Evolutionary conservation across 495 filamentous ascomycete genomes (phyloP), one percentile per base, ranked within the genome.

Genomic region (Apiosordaria backusii): DNA sequence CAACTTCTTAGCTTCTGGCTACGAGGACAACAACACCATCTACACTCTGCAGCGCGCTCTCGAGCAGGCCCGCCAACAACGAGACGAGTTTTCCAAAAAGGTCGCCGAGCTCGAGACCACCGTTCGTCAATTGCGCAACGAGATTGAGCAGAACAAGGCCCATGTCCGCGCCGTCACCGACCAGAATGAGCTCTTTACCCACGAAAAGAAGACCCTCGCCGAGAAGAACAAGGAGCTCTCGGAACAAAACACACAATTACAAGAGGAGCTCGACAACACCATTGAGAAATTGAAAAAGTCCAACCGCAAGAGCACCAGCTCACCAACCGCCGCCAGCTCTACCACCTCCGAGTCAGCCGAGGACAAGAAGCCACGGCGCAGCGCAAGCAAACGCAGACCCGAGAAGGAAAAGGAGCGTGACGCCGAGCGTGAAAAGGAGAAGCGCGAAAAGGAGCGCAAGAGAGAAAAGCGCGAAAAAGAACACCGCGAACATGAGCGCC

Each of bases 181-280:
- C 74, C 92, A 92, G 1, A 90, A 96, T 61, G 91, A 97, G 71
- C 18, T 68, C 24, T 61, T 74, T 26, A 63, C 65, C 0, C 62
- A 68, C n/a, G 68, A 70, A 45, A 74, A 72, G 22, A 87, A 92
- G 65, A 92, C 94, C 89, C 80, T 85, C 21, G 92, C 95, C 72
- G 88, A 85, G 29, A 90, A 96, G 75, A 90, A 93, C 19, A 97
- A 96, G 81, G 89, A 90, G 66, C 83, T 94, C 19, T 84, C 90
- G 27, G 86, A 92, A 67, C 93, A 96, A 85, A 95, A 94, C 67
- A 90, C 93, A 72, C 86, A 94, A 26, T 83, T 97, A 4, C 91
- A 97, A 75, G 82, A 86, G 4, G 85, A 92, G 70, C 93, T 96
- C 76, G 95, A 92, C 75, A 84, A 81, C 0, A 83, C 85, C 26